Conservation (phyloP, 1,139 yeast genomes). For the Taphrina confusa region DNA sequence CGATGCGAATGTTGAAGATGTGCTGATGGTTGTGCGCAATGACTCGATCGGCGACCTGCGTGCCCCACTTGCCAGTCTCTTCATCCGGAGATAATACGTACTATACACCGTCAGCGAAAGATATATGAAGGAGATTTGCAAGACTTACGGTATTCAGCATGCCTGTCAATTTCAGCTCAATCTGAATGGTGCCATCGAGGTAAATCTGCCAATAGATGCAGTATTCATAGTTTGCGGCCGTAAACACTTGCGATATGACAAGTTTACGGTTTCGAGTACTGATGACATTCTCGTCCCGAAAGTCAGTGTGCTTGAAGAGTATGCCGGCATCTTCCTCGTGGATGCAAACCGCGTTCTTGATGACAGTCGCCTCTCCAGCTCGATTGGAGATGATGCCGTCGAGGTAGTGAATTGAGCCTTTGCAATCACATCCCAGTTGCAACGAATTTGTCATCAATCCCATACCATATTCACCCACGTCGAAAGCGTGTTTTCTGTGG, state of each 20-base stretch:
- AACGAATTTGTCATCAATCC: constrained; percentile 81
- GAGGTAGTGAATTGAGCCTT: constrained; percentile 77
- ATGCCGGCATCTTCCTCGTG: constrained; percentile 84
- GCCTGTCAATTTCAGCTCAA: constrained; percentile 78
- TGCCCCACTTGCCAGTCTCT: constrained; percentile 73
- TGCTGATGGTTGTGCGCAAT: constrained; percentile 87
- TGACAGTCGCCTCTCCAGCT: constrained; percentile 66
- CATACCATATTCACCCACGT: constrained; percentile 85
- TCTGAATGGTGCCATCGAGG: constrained; percentile 79
- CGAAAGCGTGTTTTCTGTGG: constrained; percentile 82
- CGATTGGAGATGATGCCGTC: constrained; percentile 72
- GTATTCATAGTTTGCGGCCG: constrained; percentile 84
- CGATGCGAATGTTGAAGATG: constrained; percentile 73
- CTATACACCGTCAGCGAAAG: neutral
- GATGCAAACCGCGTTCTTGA: constrained; percentile 76
- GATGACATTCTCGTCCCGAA: constrained; percentile 75
- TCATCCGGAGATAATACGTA: constrained; percentile 64
- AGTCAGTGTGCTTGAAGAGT: constrained; percentile 77
- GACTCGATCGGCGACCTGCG: constrained; percentile 74
- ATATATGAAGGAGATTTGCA: neutral
- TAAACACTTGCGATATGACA: constrained; percentile 74
- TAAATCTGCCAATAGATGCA: constrained; percentile 79
- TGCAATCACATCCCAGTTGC: constrained; percentile 78
- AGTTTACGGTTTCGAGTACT: constrained; percentile 74
- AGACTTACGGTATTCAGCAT: constrained; percentile 60